Evolutionary conservation across 129 eudicot genomes (phyloP), one percentile per base, ranked within the genome.

Genomic region (Escallonia herrerae): DNA sequence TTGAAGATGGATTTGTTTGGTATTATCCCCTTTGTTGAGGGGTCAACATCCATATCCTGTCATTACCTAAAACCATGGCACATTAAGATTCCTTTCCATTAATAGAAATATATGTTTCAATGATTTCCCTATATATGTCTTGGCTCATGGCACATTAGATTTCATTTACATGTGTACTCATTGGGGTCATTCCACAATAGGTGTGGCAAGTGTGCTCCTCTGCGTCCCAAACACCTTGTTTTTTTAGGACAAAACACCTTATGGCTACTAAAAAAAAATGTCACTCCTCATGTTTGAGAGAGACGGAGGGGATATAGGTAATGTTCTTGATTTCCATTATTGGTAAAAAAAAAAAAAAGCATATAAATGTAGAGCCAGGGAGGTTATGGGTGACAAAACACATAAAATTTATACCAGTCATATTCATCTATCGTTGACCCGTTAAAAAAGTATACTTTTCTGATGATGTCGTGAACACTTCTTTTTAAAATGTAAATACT

Each of bases 41-140:
- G 93, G 95, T 93, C 99, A 93, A 82, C 95, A 93, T 93, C 99
- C 73, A 68, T 62, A 80, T 87, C 90, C 66, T 83, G 83, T 93
- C 93, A 89, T 72, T 68, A 74, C 84, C 82, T 80, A 79, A 82
- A 79, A 67, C 80, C 85, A 75, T 74, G 89, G 84, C 91, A 73
- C 79, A 78, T 80, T 65, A 82, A 84, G 84, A 88, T 85, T 88
- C 91, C 72, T 78, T 82, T 73, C 86, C 78, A 69, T 73, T 80
- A 80, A 71, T 60, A 68, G 81, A 68, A 81, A 72, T 22, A 64
- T 66, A 8, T 69, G 70, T 67, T 76, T 44, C 59, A 58, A 50
- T 72, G 39, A 57, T 67, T 56, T 73, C 55, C 76, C 65, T 67
- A 61, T 74, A 54, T 5, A 49, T 9, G 39, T 15, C 8, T 58